These are phyloP conservation scores for Colletotrichum limetticola DNA, from an alignment of 2,329 filamentous ascomycete species.

Conservation along the genomic window DNA sequence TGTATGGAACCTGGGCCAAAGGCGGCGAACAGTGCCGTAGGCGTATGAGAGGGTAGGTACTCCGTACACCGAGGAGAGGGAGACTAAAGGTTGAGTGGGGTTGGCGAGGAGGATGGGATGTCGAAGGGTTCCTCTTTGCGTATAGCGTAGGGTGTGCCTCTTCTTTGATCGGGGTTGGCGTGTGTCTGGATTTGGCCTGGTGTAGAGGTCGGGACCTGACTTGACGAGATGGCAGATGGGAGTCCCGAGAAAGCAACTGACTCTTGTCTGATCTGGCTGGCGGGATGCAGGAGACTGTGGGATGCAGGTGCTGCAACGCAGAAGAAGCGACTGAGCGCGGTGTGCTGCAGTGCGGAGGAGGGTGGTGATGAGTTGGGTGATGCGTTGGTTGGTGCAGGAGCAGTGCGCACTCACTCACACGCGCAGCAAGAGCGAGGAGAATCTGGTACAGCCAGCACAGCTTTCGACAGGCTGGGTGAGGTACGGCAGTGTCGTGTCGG, in stretches of 20 bases:
- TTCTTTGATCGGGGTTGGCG: constrained; percentile 29
- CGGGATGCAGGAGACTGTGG: constrained; percentile 9
- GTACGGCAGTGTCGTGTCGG: neutral
- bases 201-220: constrained; percentile 27
- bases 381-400: neutral
- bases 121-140: constrained; percentile 32
- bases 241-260: constrained; percentile 25
- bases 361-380: constrained; percentile 1
- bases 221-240: constrained; percentile 18
- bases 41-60: constrained; percentile 15
- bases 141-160: constrained; percentile 32
- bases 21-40: constrained; percentile 32
- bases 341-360: neutral
- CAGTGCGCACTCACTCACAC: neutral
- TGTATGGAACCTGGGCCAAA: constrained; percentile 27
- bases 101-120: constrained; percentile 23
- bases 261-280: constrained; percentile 32
- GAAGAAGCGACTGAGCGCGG: constrained; percentile 3
- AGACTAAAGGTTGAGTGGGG: constrained; percentile 21
- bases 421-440: neutral
- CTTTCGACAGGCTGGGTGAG: constrained; percentile 2
- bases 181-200: constrained; percentile 32
- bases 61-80: constrained; percentile 11
- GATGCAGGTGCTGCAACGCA: constrained; percentile 14
- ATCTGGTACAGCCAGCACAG: constrained; percentile 6